These are phyloP conservation scores for Russula virescens DNA, from an alignment of 768 basidiomycete genomes.

Conservation along the genomic window DNA sequence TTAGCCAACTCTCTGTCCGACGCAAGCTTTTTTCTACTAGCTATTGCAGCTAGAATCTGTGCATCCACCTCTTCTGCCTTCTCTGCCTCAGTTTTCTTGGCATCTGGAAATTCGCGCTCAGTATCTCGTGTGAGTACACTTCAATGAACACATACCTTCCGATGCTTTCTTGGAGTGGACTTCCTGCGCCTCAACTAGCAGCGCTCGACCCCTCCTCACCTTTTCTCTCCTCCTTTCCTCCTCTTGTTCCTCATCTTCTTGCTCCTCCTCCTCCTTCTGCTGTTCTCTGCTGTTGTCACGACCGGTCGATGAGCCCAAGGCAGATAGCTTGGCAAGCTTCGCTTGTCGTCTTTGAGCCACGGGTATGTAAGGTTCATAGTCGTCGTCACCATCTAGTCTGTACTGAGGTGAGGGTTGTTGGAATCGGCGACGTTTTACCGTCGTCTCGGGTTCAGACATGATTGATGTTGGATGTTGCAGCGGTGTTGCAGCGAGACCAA, in stretches of 20 bases:
- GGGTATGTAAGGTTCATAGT: slow-evolving; percentile 82
- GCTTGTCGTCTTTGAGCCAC: slow-evolving; percentile 79
- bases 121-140: background rate
- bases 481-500: no score
- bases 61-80: slow-evolving; percentile 85
- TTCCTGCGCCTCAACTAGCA: slow-evolving; percentile 92
- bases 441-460: slow-evolving; percentile 34
- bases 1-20: slow-evolving; percentile 91
- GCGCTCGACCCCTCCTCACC: slow-evolving; percentile 75
- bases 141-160: slow-evolving; percentile 50
- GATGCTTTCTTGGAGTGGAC: slow-evolving; percentile 78
- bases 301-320: slow-evolving; percentile 50
- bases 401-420: slow-evolving; percentile 54
- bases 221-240: slow-evolving; percentile 72
- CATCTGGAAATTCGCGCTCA: slow-evolving; percentile 43
- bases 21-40: slow-evolving; percentile 83
- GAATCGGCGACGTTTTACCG: slow-evolving; percentile 41
- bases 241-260: slow-evolving; percentile 70
- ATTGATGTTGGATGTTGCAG: background rate
- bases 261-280: slow-evolving; percentile 54
- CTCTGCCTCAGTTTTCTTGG: slow-evolving; percentile 82
- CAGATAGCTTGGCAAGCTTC: slow-evolving; percentile 69
- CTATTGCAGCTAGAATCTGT: slow-evolving; percentile 87
- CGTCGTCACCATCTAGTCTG: slow-evolving; percentile 52
- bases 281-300: slow-evolving; percentile 43